Percentiles rank a stretch among this genome's conserved stretches.
These are phyloP conservation scores for Colletotrichum chrysophilum DNA, from an alignment of 2,329 filamentous ascomycete species.

Conservation along the genomic window DNA sequence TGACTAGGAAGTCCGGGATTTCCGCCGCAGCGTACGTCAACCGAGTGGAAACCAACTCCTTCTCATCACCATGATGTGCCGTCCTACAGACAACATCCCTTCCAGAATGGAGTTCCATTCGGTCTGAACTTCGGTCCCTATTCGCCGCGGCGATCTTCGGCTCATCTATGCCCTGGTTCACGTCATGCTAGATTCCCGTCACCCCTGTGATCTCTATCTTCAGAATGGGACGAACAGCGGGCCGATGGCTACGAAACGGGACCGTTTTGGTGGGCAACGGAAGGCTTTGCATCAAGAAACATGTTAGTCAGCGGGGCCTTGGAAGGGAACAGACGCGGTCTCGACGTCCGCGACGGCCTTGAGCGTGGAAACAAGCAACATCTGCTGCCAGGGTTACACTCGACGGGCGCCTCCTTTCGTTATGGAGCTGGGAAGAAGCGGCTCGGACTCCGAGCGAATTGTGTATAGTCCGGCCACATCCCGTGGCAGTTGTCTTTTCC, in stretches of 20 bases:
- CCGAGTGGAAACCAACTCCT: background rate
- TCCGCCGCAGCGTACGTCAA: background rate
- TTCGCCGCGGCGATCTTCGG: background rate
- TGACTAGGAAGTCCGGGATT: background rate
- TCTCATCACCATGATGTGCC: background rate
- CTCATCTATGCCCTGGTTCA: background rate
- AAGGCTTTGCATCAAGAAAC: background rate
- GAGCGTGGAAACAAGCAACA: background rate
- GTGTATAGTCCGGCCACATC: background rate
- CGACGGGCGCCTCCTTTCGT: background rate
- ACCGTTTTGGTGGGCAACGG: background rate
- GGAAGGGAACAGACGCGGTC: background rate
- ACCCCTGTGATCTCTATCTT: background rate
- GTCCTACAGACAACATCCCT: background rate
- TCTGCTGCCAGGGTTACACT: background rate
- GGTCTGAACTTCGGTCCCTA: background rate
- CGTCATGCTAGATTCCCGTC: slow-evolving; percentile 2
- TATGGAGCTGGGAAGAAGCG: background rate
- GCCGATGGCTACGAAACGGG: background rate
- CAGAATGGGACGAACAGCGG: slow-evolving; percentile 7
- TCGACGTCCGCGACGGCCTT: background rate
- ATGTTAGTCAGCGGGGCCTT: background rate
- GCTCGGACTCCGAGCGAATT: slow-evolving; percentile 9
- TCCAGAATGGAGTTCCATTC: background rate
- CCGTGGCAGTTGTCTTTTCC: background rate